phyloP scores from a whole-genome alignment of 495 filamentous ascomycete genomes.

The Pseudevernia furfuracea region DNA sequence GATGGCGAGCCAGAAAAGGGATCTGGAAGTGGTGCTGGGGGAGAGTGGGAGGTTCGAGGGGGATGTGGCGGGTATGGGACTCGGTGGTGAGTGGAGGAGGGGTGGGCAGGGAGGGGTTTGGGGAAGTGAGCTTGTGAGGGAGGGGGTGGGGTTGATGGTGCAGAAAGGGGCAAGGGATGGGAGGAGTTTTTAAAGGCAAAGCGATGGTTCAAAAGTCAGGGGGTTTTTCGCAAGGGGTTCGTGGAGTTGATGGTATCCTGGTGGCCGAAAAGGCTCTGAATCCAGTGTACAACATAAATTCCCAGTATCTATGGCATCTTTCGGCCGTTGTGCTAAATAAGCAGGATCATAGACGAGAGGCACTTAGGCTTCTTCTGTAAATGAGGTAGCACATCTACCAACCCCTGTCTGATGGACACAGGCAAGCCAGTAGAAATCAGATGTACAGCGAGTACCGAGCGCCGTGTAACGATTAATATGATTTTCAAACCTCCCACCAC shows the following conservation, averaged over 20 bases:
- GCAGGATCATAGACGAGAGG: neutral
- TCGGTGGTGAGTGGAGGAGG: constrained; percentile 50
- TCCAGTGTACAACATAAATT: neutral
- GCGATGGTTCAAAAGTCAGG: neutral
- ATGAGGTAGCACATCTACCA: neutral
- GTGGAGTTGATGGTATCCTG: neutral
- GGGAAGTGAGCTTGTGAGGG: constrained; percentile 31
- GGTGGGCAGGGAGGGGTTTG: constrained; percentile 50
- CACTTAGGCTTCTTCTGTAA: neutral
- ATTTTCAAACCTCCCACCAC: neutral
- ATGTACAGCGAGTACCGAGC: neutral
- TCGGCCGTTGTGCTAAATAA: neutral
- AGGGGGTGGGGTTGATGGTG: constrained; percentile 34
- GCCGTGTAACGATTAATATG: neutral
- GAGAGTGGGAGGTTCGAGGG: constrained; percentile 64
- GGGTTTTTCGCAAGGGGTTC: neutral
- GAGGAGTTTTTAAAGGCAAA: constrained; percentile 12
- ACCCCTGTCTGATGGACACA: neutral
- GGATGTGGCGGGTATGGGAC: constrained; percentile 46
- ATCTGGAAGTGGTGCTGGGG: constrained; percentile 82
- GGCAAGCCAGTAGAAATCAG: neutral
- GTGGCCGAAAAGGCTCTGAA: neutral
- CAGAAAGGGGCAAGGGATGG: constrained; percentile 33
- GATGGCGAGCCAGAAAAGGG: constrained; percentile 79
- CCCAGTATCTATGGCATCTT: neutral